Evolutionary conservation across 495 filamentous ascomycete species (phyloP).

Genomic region (Pyronema omphalodes): DNA sequence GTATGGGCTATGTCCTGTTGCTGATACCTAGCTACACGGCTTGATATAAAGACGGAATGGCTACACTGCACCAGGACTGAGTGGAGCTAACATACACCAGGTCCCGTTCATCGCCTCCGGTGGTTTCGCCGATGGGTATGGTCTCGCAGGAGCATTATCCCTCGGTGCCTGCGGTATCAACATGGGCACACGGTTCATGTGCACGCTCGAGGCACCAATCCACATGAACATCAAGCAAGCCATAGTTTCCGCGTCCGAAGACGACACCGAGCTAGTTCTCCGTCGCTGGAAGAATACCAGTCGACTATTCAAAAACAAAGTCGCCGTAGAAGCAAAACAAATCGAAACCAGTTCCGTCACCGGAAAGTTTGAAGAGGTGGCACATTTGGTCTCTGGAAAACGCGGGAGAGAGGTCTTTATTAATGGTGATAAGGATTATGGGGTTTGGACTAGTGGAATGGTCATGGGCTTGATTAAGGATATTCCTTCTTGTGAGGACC

Average conservation of each 20-base stretch:
- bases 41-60: no score
- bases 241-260: slow-evolving; percentile 77
- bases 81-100: no score
- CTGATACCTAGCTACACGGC: no score
- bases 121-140: slow-evolving; percentile 88
- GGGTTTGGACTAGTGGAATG: slow-evolving; percentile 55
- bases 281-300: slow-evolving; percentile 87
- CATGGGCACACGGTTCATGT: slow-evolving; percentile 90
- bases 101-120: slow-evolving; percentile 91
- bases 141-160: slow-evolving; percentile 75
- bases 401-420: slow-evolving; percentile 78
- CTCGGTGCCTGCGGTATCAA: slow-evolving; percentile 92
- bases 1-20: no score
- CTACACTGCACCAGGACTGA: no score
- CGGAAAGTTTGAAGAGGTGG: slow-evolving; percentile 83
- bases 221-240: slow-evolving; percentile 84
- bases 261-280: slow-evolving; percentile 74
- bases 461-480: slow-evolving; percentile 50
- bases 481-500: slow-evolving; percentile 39
- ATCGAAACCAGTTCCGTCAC: slow-evolving; percentile 69
- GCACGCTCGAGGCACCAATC: slow-evolving; percentile 79
- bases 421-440: slow-evolving; percentile 78
- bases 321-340: slow-evolving; percentile 59
- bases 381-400: slow-evolving; percentile 79
- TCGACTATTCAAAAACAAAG: slow-evolving; percentile 75